These are phyloP conservation scores for Colletotrichum trifolii DNA, from an alignment of 2,329 filamentous ascomycete species.

Conservation along the genomic window DNA sequence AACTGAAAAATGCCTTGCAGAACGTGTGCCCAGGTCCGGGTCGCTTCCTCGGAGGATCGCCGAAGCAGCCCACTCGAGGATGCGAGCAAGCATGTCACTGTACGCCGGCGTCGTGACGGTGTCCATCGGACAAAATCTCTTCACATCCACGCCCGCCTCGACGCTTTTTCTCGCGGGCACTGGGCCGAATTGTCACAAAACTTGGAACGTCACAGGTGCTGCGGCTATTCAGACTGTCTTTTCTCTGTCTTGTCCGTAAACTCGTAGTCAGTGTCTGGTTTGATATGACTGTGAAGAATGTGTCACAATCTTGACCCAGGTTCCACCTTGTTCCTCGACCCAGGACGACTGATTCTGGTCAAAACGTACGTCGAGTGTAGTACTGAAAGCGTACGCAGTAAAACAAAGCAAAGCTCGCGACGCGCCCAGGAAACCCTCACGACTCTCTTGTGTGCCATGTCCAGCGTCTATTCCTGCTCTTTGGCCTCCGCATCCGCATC, in stretches of 20 bases:
- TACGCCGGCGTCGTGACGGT: neutral
- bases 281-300: conserved; percentile 21
- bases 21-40: no score
- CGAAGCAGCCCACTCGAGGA: conserved; percentile 19
- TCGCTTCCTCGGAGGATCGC: conserved; percentile 20
- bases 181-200: conserved; percentile 14
- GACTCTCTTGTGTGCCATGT: neutral
- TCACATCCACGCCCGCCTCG: conserved; percentile 21
- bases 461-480: conserved; percentile 24
- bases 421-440: conserved; percentile 20
- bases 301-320: conserved; percentile 20
- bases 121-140: conserved; percentile 17
- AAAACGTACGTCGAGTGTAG: neutral
- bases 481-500: conserved; percentile 11
- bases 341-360: neutral
- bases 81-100: neutral
- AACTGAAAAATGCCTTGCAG: neutral
- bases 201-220: conserved; percentile 15
- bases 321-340: conserved; percentile 12
- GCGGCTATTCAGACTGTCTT: no score
- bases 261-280: neutral
- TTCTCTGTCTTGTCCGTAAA: neutral
- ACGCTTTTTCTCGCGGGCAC: conserved; percentile 2
- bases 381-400: no score
- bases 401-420: neutral